Base-by-base conservation (phyloP, 2,329 filamentous ascomycete genomes). In the Verticillium nonalfalfae region DNA sequence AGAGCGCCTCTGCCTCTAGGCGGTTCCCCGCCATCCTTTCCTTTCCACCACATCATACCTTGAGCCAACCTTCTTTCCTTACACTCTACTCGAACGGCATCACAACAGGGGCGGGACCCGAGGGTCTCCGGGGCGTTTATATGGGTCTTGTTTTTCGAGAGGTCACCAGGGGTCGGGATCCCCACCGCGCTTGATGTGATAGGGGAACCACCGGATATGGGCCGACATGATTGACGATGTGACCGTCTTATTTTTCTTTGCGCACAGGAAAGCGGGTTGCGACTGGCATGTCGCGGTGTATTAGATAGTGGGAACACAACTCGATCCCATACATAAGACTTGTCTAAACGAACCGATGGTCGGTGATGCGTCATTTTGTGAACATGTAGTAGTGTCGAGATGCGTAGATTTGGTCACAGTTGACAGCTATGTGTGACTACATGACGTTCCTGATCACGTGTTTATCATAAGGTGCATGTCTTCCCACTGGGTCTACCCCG, bases 1-100 rank as follows among this genome's bases (percentile, higher is more conserved):
- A 62, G 74, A 78, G 60, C 66, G 69, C 61, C 66, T 78, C 13
- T 59, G 58, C 45, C 45, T 59, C 31, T 59, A 54, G 40, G 45
- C 45, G 7, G n/a, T 50, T 9, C 9, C 45, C 18, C 21, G 18
- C n/a, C 45, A 21, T 26, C n/a, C 45, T 50, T 50, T 50, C 45
- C n/a, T 50, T 50, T 50, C 9, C 45, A 50, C n/a, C 45, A 21
- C 45, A 50, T 50, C 21, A 50, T 50, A 50, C 18, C 45, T 50
- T 11, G 9, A 26, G n/a, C 45, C n/a, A 26, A 7, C 7, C 26
- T 26, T 36, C 21, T 50, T 50, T 50, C 45, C 21, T 50, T 50
- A 18, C 45, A 50, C 7, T 11, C 40, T 18, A 7, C 6, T 50
- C 45, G 45, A 50, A n/a, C n/a, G 45, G 9, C 45, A 50, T 50